Evolutionary conservation across 768 basidiomycete genomes (phyloP).

Genomic region (Multifurca ochricompacta): DNA sequence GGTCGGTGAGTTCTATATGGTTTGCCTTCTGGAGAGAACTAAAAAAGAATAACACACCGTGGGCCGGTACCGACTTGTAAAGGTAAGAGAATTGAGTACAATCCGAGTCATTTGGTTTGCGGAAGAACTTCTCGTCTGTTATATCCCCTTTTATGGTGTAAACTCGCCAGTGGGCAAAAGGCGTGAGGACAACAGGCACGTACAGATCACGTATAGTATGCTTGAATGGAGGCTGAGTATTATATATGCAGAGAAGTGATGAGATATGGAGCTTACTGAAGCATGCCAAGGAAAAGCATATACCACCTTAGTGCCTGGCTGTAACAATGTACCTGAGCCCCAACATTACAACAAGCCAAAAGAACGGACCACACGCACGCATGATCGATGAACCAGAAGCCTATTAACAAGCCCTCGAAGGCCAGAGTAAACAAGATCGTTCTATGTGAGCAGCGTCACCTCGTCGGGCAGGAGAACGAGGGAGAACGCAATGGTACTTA

Average conservation of each 20-base stretch:
- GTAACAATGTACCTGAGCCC: conserved; percentile 11
- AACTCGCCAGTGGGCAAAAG: background rate
- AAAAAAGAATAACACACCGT: conserved; percentile 40
- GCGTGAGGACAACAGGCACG: conserved; percentile 24
- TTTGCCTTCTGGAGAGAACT: background rate
- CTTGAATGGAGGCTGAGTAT: conserved; percentile 31
- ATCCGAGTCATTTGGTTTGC: conserved; percentile 90
- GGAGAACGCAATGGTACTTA: conserved; percentile 32
- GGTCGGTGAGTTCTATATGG: background rate
- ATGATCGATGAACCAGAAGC: conserved; percentile 94
- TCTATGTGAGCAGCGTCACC: conserved; percentile 32
- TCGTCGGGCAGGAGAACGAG: background rate
- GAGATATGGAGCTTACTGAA: conserved; percentile 50
- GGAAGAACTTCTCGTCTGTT: conserved; percentile 89
- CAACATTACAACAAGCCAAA: background rate
- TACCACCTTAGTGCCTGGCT: conserved; percentile 82
- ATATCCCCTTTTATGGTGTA: conserved; percentile 65
- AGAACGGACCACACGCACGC: conserved; percentile 43
- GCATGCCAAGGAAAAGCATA: conserved; percentile 72
- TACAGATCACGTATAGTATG: conserved; percentile 82
- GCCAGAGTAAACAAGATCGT: conserved; percentile 76
- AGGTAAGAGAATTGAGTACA: conserved; percentile 82
- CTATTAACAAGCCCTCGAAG: conserved; percentile 82
- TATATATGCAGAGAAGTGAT: conserved; percentile 6
- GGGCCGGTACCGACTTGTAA: conserved; percentile 62